Percentiles rank a stretch among this genome's conserved stretches.
Conservation (phyloP, 1,139 yeast species). For the Taphrina confusa region DNA sequence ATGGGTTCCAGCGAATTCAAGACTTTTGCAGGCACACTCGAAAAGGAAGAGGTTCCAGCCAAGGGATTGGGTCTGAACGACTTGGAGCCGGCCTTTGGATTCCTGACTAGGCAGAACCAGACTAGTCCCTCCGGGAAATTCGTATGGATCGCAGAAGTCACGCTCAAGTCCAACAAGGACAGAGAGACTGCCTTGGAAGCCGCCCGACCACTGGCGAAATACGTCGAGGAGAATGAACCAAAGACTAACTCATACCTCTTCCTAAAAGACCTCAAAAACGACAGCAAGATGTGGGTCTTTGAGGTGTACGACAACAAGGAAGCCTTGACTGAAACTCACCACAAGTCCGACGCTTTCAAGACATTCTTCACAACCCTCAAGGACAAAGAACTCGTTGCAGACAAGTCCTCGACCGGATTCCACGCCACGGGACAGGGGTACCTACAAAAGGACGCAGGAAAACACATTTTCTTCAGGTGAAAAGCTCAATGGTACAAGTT, state of each 20-base stretch:
- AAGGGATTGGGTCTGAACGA: conserved; percentile 10
- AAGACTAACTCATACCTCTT: conserved; percentile 29
- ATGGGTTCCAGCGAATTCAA: conserved; percentile 4
- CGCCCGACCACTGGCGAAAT: conserved; percentile 10
- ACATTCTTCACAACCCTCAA: background rate
- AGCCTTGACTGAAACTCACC: conserved; percentile 29
- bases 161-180: conserved; percentile 5
- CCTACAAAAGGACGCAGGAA: conserved; percentile 26
- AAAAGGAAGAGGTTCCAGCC: background rate
- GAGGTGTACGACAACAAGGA: conserved; percentile 23
- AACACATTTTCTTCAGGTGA: conserved; percentile 6
- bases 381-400: conserved; percentile 2
- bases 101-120: conserved; percentile 10
- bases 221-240: conserved; percentile 27
- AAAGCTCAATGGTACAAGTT: background rate
- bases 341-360: conserved; percentile 28
- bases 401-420: conserved; percentile 12
- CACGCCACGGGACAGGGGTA: conserved; percentile 18
- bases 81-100: conserved; percentile 16
- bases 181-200: conserved; percentile 16
- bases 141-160: conserved; percentile 29
- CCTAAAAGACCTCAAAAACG: conserved; percentile 27
- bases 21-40: conserved; percentile 10
- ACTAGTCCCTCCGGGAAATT: conserved; percentile 1
- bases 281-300: conserved; percentile 23